Evolutionary conservation across 768 basidiomycete genomes (phyloP).

Genomic region (Plicaturopsis crispa): DNA sequence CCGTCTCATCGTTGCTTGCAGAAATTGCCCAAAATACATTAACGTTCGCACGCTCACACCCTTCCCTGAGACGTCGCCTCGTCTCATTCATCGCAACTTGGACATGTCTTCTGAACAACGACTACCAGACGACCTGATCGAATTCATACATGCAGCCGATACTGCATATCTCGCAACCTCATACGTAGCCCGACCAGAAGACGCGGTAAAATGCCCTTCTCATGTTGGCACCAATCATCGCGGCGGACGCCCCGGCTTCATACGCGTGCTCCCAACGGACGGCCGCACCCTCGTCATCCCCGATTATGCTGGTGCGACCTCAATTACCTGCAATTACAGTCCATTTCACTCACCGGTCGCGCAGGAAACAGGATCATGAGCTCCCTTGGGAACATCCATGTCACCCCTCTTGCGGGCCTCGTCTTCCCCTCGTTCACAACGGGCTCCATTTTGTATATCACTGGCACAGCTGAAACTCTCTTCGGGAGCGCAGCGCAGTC

Average conservation of each 20-base stretch:
- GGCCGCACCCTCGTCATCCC: constrained; percentile 49
- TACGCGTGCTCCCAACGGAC: constrained; percentile 49
- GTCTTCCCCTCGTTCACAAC: constrained; percentile 47
- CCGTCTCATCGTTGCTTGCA: constrained; percentile 12
- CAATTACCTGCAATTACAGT: background rate
- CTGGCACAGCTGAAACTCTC: constrained; percentile 44
- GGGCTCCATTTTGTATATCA: constrained; percentile 55
- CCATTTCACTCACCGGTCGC: background rate
- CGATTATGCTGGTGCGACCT: constrained; percentile 45
- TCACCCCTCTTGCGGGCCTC: constrained; percentile 46
- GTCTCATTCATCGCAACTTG: constrained; percentile 24
- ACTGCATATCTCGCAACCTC: constrained; percentile 49
- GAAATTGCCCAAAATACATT: constrained; percentile 70
- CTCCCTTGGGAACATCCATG: constrained; percentile 54
- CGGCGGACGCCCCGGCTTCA: constrained; percentile 54
- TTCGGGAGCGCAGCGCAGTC: constrained; percentile 38
- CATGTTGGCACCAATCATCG: constrained; percentile 60
- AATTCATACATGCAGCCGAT: constrained; percentile 41
- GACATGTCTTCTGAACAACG: constrained; percentile 27
- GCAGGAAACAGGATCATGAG: constrained; percentile 58
- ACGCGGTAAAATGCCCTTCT: constrained; percentile 37
- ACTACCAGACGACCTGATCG: constrained; percentile 41
- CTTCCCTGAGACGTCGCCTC: constrained; percentile 28
- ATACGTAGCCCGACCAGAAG: constrained; percentile 31
- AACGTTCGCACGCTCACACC: constrained; percentile 45